A percentile compares a stretch with the other conserved stretches of the same genome.
Evolutionary conservation across 1,139 yeast species (phyloP).

Genomic region (Hansenula lynferdii): DNA sequence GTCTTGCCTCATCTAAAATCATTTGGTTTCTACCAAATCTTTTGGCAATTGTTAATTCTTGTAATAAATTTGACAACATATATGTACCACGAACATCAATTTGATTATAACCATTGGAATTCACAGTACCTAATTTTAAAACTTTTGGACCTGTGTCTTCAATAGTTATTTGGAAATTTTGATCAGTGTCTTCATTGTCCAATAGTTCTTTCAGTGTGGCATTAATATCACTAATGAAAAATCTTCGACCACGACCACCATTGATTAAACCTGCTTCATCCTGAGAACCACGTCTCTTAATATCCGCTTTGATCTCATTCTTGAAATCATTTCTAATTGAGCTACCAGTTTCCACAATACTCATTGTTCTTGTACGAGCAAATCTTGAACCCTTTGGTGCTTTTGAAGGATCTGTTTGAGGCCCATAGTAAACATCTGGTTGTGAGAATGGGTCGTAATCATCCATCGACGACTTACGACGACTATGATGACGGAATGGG

Average conservation of each 20-base stretch:
- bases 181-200: constrained; percentile 81
- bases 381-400: constrained; percentile 31
- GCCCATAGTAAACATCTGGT: constrained; percentile 71
- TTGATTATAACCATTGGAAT: constrained; percentile 74
- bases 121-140: constrained; percentile 74
- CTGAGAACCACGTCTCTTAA: constrained; percentile 58
- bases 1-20: constrained; percentile 75
- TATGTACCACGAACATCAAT: constrained; percentile 83
- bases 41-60: constrained; percentile 86
- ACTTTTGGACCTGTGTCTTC: constrained; percentile 96
- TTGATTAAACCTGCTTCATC: constrained; percentile 44
- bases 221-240: constrained; percentile 73
- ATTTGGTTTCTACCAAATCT: constrained; percentile 73
- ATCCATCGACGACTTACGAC: constrained; percentile 31
- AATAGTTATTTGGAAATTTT: constrained; percentile 81
- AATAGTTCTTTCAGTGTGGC: constrained; percentile 65
- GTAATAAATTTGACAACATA: constrained; percentile 82
- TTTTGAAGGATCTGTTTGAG: constrained; percentile 48
- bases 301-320: constrained; percentile 16
- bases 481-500: constrained; percentile 15
- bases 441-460: constrained; percentile 60
- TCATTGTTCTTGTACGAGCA: constrained; percentile 47
- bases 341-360: constrained; percentile 27
- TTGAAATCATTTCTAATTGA: constrained; percentile 12
- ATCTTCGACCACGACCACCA: constrained; percentile 41